phyloP scores from a whole-genome alignment of 2,329 filamentous ascomycete species.

The Trichoderma afroharzianum region DNA sequence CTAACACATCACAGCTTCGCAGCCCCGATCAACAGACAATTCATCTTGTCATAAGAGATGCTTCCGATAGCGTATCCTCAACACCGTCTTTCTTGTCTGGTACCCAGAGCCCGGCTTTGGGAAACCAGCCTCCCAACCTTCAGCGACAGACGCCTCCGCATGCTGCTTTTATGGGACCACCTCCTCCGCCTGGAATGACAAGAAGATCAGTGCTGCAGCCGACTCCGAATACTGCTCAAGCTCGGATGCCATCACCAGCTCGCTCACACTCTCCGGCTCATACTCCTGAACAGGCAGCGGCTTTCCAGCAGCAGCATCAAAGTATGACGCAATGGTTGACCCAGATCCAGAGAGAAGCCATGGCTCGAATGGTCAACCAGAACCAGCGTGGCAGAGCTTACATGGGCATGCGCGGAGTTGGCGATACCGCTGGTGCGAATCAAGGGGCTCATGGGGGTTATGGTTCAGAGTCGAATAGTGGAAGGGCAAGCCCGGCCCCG shows the following conservation, averaged over 20 bases:
- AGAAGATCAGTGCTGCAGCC: constrained; percentile 31
- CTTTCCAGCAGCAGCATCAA: constrained; percentile 39
- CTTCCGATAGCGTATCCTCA: constrained; percentile 29
- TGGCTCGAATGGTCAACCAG: constrained; percentile 40
- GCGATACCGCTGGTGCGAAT: constrained; percentile 29
- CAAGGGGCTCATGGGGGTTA: constrained; percentile 22
- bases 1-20: constrained; percentile 36
- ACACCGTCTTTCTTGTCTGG: constrained; percentile 25
- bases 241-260: constrained; percentile 32
- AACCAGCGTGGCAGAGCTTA: constrained; percentile 41
- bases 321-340: constrained; percentile 44
- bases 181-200: constrained; percentile 27
- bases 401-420: constrained; percentile 39
- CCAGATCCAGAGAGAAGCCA: constrained; percentile 46
- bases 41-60: constrained; percentile 50
- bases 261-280: constrained; percentile 20
- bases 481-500: constrained; percentile 24
- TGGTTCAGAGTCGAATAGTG: constrained; percentile 23
- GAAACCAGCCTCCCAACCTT: constrained; percentile 23
- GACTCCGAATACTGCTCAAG: constrained; percentile 26
- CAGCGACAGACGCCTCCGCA: constrained; percentile 19
- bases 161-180: constrained; percentile 23
- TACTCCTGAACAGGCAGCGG: constrained; percentile 29
- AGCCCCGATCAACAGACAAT: constrained; percentile 48
- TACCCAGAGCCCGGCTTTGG: constrained; percentile 28